Conservation (phyloP, 1,284 basidiomycete species). For the Austropuccinia psidii region DNA sequence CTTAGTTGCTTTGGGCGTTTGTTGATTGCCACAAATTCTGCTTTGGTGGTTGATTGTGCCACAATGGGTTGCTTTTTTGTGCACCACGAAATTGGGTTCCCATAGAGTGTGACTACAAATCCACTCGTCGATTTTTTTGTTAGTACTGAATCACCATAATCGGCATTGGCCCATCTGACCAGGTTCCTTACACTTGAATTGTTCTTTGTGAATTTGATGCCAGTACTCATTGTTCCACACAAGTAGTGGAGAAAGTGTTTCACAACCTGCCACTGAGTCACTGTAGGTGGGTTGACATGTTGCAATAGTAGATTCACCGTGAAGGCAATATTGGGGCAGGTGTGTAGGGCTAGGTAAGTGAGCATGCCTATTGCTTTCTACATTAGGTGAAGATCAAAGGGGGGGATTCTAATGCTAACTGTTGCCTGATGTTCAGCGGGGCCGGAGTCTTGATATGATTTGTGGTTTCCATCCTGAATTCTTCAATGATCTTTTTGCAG, state of each 20-base stretch:
- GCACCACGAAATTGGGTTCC: conserved; percentile 4
- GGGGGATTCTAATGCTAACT: not conserved
- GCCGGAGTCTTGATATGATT: not conserved
- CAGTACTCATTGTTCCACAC: not conserved
- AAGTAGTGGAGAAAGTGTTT: not conserved
- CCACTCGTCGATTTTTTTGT: not conserved
- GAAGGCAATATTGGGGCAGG: not conserved
- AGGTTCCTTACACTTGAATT: not conserved
- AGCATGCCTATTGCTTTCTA: not conserved
- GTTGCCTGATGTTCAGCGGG: not conserved
- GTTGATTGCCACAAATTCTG: not conserved
- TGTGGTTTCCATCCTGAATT: not conserved
- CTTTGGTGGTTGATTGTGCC: not conserved
- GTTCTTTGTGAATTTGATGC: not conserved
- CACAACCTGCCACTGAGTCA: not conserved
- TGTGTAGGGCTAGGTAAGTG: not conserved
- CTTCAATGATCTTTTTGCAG: not conserved
- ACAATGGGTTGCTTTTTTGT: conserved; percentile 1
- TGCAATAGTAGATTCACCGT: not conserved
- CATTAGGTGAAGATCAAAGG: not conserved
- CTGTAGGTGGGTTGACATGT: not conserved
- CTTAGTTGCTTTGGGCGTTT: not conserved
- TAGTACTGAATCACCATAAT: not conserved
- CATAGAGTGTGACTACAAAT: not conserved
- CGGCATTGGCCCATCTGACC: conserved; percentile 13